Evolutionary conservation across 2,329 filamentous ascomycete species (phyloP).

Genomic region (Pseudocercospora ulei): DNA sequence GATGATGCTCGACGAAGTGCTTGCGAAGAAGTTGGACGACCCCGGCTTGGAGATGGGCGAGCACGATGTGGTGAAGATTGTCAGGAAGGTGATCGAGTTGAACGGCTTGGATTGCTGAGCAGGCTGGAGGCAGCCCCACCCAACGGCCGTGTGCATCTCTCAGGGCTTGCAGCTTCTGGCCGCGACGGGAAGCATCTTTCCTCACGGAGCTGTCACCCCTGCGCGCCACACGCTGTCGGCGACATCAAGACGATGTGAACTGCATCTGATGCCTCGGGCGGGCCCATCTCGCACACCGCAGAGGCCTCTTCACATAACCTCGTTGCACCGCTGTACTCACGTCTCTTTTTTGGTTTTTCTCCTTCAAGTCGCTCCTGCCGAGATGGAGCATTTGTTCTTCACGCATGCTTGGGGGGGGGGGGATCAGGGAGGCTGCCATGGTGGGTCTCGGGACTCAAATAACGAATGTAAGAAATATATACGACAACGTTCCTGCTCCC

Average conservation of each 20-base stretch:
- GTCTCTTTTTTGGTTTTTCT: no score
- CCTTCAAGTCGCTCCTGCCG: constrained; percentile 42
- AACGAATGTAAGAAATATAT: no score
- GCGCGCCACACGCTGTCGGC: no score
- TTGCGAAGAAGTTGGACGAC: constrained; percentile 71
- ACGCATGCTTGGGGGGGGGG: constrained; percentile 38
- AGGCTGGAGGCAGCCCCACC: background rate
- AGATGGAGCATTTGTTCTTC: constrained; percentile 40
- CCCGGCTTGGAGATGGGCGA: constrained; percentile 43
- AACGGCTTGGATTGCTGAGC: constrained; percentile 51
- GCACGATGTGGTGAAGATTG: constrained; percentile 63
- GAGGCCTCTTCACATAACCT: no score
- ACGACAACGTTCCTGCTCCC: constrained; percentile 40
- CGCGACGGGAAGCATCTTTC: no score
- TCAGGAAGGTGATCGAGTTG: constrained; percentile 73
- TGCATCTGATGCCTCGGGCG: no score
- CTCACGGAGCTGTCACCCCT: no score
- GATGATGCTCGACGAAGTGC: constrained; percentile 73
- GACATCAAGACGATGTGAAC: no score
- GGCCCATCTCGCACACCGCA: no score
- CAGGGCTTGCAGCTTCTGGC: no score
- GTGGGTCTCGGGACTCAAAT: no score
- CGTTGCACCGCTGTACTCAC: no score
- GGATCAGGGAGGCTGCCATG: constrained; percentile 39
- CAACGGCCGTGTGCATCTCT: background rate